A percentile compares a stretch with the other conserved stretches of the same genome.
These are phyloP conservation scores for Cinnamomum micranthum DNA, from an alignment of 164 flowering plant genomes.

Conservation along the genomic window DNA sequence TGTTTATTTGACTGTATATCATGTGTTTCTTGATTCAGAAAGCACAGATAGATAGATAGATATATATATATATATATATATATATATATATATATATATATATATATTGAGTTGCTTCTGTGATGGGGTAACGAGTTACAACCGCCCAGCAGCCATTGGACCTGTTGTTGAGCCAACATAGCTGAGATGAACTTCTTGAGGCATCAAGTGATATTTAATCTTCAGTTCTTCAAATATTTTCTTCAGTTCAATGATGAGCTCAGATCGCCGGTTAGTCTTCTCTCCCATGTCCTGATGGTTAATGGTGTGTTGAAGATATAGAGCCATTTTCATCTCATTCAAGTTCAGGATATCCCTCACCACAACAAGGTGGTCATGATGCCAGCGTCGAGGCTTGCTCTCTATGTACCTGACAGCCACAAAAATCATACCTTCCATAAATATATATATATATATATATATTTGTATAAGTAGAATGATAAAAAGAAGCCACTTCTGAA, in stretches of 20 bases:
- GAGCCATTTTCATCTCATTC: constrained; percentile 74
- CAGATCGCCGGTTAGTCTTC: constrained; percentile 54
- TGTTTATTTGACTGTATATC: no score
- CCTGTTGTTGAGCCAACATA: not conserved
- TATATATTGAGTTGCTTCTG: not conserved
- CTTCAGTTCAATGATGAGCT: constrained; percentile 61
- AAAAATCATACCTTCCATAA: not conserved
- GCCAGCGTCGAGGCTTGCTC: constrained; percentile 76
- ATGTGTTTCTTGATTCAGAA: no score
- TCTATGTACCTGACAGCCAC: constrained; percentile 57
- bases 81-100: no score
- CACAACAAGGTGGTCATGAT: constrained; percentile 43
- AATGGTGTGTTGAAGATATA: constrained; percentile 66
- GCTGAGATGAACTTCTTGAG: constrained; percentile 69
- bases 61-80: no score
- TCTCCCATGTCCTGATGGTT: constrained; percentile 71
- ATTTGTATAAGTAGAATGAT: not conserved
- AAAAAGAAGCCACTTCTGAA: not conserved
- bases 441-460: no score
- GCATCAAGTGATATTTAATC: constrained; percentile 64
- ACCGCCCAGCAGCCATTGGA: constrained; percentile 1
- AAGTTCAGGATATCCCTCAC: constrained; percentile 69
- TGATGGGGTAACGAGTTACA: not conserved
- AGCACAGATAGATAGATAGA: no score
- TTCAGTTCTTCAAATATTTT: constrained; percentile 64